Evolutionary conservation across 371 early-diverging fungal species (phyloP), one percentile per base, ranked within the genome.

Genomic region (Mortierella sp.): DNA sequence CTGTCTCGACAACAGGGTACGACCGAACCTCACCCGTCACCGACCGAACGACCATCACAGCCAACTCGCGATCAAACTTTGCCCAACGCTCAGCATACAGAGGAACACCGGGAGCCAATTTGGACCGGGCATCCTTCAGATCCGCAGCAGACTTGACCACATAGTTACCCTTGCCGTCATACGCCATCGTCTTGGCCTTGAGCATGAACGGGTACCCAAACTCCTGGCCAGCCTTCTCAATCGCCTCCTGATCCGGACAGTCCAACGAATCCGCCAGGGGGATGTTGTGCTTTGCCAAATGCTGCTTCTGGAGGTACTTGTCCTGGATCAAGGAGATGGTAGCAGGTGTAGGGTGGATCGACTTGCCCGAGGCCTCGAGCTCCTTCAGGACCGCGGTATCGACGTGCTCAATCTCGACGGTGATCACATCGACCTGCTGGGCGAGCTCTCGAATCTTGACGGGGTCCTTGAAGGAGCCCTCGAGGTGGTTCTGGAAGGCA

Each of bases 391-490:
- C 93, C 9, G 89, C 87, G 50, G 93, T 89, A 87, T 98, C 91
- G 43, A 99, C 97, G 79, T 99, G 99, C 88, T 99, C 99, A 70
- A 99, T 98, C 87, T 99, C 98, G 22, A 96, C 94, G 0, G 99
- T 99, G 55, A 98, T 87, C 26, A 98, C 92, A 76, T 96, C 93
- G 43, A 92, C 94, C 29, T 89, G 77, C 24, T 80, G 69, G 31
- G 96, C 95, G 5, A 99, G 89, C 73, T 93, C 91, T 47, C 83
- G 82, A 71, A 99, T 95, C 70, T 93, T 91, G 63, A 73, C 86
- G 0, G 93, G 86, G 74, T 96, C 95, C 45, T 91, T 92, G 85
- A 98, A 99, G 16, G 89, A 90, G 45, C 97, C 97, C 26, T 90
- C 87, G 68, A 96, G 91, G 79, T 97, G 97, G 41, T 70, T 44